These are phyloP conservation scores for Purpureocillium takamizusanense DNA, from an alignment of 2,329 filamentous ascomycete genomes.

Conservation along the genomic window DNA sequence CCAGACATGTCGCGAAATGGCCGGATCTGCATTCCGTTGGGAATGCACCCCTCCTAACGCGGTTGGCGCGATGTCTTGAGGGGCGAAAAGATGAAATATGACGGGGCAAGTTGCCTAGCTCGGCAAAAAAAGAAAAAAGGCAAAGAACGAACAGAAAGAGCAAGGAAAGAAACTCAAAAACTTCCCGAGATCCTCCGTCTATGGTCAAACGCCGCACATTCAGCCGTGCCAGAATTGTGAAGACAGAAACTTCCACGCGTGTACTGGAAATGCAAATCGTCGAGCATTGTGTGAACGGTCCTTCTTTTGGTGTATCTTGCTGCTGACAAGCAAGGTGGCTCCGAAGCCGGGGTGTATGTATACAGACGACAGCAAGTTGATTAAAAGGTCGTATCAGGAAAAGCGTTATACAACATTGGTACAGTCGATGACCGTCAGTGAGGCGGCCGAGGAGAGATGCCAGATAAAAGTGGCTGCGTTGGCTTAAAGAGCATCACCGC, in stretches of 20 bases:
- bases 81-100: slow-evolving; percentile 8
- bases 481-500: slow-evolving; percentile 17
- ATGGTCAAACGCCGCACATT: slow-evolving; percentile 22
- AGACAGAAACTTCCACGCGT: slow-evolving; percentile 6
- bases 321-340: slow-evolving; percentile 30
- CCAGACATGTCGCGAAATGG: slow-evolving; percentile 20
- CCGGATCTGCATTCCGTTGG: slow-evolving; percentile 19
- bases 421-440: slow-evolving; percentile 9
- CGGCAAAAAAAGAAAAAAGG: slow-evolving; percentile 2
- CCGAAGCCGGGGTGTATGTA: slow-evolving; percentile 21
- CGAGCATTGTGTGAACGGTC: slow-evolving; percentile 6
- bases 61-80: slow-evolving; percentile 4
- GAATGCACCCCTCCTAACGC: background rate
- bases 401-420: slow-evolving; percentile 16
- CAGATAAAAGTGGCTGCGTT: background rate
- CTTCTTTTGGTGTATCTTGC: slow-evolving; percentile 16
- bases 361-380: slow-evolving; percentile 22
- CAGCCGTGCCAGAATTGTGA: slow-evolving; percentile 6
- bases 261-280: slow-evolving; percentile 3
- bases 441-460: background rate
- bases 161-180: slow-evolving; percentile 11
- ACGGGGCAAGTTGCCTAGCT: slow-evolving; percentile 5
- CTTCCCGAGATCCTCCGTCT: slow-evolving; percentile 18
- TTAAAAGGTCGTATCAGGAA: slow-evolving; percentile 10
- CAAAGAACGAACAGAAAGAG: slow-evolving; percentile 3